Base-by-base conservation (phyloP, 352 stramenopile genomes). In the Pythium guiyangense region DNA sequence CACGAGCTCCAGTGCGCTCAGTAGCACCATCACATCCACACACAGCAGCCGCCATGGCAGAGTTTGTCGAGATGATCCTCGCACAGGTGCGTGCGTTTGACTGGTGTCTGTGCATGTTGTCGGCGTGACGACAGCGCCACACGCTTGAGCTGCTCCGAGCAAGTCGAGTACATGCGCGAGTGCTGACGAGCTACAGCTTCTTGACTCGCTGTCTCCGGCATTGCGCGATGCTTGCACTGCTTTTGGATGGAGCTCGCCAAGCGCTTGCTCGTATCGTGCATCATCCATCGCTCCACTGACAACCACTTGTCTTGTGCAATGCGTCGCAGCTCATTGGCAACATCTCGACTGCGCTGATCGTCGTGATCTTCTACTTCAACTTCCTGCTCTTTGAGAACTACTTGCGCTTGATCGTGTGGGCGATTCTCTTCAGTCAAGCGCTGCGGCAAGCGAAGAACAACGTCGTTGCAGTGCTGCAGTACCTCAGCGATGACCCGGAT, bases 381-480 rank as follows among this genome's bases (percentile, higher is more conserved):
- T 95, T 95, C 62, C 66, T 93, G 44, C 71, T 95, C 53, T 95
- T 95, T 49, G 85, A 95, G 70, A 92, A 88, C 75, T 95, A 95
- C 66, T 51, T 93, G 62, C 74, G 84, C 6, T 70, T 95, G 40
- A 95, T 95, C 52, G 79, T 95, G 15, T 95, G 85, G 85, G 81
- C 82, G 42, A 90, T 93, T 57, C 59, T 95, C 40, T 91, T 90
- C 71, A 92, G 81, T 49, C 83, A 95, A 48, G 85, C 85, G 45
- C 72, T 95, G 64, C 81, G 85, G 4, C 83, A 91, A 51, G 83
- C 85, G 47, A 95, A 93, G 65, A 92, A 88, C 55, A 93, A 90
- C 43, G 77, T 95, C 54, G 67, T 92, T n/a, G 79, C 78, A 4
- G 77, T 93, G 58, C 72, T 95, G 22, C 68, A 90, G 52, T 93